A percentile compares a stretch with the other conserved stretches of the same genome.
These are phyloP conservation scores for Arthrobotrys entomopaga DNA, from an alignment of 2,329 filamentous ascomycete genomes.

Conservation along the genomic window DNA sequence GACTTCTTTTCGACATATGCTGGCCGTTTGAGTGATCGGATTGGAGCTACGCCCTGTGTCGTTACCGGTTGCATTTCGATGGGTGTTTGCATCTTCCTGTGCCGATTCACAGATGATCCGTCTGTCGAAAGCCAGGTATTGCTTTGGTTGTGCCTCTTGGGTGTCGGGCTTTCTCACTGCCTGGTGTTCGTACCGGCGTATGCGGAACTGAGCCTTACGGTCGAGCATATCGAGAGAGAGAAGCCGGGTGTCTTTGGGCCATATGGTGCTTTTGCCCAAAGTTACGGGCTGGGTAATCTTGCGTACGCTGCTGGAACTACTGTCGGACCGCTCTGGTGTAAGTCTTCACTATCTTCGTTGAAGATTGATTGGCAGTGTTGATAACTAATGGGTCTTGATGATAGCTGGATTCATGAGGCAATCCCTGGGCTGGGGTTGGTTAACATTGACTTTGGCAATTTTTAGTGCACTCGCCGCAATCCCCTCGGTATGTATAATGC, in stretches of 20 bases:
- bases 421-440: constrained; percentile 35
- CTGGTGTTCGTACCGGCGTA: constrained; percentile 48
- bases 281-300: constrained; percentile 49
- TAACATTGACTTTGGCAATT: constrained; percentile 40
- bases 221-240: constrained; percentile 51
- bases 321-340: constrained; percentile 51
- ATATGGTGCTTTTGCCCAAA: constrained; percentile 53
- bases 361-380: neutral
- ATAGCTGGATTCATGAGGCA: constrained; percentile 52
- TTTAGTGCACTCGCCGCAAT: constrained; percentile 28
- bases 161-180: constrained; percentile 46
- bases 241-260: constrained; percentile 50
- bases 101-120: constrained; percentile 23
- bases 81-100: constrained; percentile 19
- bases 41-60: constrained; percentile 43
- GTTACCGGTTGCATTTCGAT: constrained; percentile 28
- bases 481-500: constrained; percentile 33
- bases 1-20: constrained; percentile 52
- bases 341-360: constrained; percentile 10
- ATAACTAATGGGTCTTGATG: constrained; percentile 10
- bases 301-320: constrained; percentile 51
- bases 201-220: constrained; percentile 52
- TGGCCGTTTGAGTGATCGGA: constrained; percentile 48
- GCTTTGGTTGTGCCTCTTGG: constrained; percentile 36
- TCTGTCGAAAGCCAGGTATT: constrained; percentile 36